Conservation (phyloP, 352 stramenopile genomes). For the Phytopythium boreale region DNA sequence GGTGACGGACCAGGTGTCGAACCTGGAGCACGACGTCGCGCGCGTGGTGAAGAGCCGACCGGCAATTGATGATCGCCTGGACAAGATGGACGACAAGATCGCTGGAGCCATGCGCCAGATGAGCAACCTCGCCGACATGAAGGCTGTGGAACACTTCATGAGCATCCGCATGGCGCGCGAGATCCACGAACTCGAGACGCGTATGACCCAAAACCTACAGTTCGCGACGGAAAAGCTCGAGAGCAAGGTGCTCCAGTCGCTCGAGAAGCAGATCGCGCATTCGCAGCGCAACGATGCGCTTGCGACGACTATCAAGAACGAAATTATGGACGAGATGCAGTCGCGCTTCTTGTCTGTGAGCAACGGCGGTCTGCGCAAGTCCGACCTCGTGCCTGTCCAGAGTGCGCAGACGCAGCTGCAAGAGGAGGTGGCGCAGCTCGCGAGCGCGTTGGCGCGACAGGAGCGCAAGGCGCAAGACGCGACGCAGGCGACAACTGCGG, state of each 20-base stretch:
- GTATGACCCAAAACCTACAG: conserved; percentile 47
- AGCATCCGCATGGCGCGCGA: conserved; percentile 65
- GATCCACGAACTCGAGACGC: conserved; percentile 70
- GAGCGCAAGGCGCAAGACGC: conserved; percentile 60
- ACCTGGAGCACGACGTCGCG: conserved; percentile 61
- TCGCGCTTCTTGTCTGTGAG: conserved; percentile 26
- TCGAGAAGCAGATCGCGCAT: conserved; percentile 47
- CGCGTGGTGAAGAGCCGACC: conserved; percentile 38
- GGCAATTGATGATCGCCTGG: conserved; percentile 56
- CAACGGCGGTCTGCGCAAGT: conserved; percentile 38
- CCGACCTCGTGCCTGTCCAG: conserved; percentile 48
- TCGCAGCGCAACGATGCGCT: conserved; percentile 54
- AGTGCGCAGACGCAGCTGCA: conserved; percentile 58
- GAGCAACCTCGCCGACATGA: conserved; percentile 50
- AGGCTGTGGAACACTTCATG: conserved; percentile 62
- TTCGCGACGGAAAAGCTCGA: conserved; percentile 72
- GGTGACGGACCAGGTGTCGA: conserved; percentile 50
- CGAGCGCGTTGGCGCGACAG: conserved; percentile 50
- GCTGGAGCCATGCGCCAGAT: conserved; percentile 50
- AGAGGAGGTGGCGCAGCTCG: conserved; percentile 58
- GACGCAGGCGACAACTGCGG: conserved; percentile 34
- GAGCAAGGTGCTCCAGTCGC: conserved; percentile 41
- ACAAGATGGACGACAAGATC: conserved; percentile 52
- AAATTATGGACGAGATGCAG: conserved; percentile 59
- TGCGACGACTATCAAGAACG: conserved; percentile 39